A percentile compares a stretch with the other conserved stretches of the same genome.
Conservation (phyloP, 1,284 basidiomycete genomes). For the Tylopilus sp. region DNA sequence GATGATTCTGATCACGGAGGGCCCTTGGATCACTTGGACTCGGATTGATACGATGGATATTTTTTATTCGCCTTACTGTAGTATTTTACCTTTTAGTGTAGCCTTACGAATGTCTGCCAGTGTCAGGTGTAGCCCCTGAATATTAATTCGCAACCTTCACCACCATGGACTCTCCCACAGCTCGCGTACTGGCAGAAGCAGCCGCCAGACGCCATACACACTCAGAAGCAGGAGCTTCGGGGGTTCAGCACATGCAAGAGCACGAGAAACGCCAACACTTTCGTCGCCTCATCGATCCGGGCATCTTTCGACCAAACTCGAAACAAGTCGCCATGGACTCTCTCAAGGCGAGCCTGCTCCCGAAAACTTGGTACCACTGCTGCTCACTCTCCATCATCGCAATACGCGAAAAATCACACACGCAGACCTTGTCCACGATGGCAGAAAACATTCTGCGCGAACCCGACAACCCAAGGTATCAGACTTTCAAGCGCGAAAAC, state of each 20-base stretch:
- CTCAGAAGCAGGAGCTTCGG: conserved; percentile 29
- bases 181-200: conserved; percentile 41
- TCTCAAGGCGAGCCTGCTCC: conserved; percentile 48
- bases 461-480: conserved; percentile 66
- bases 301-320: conserved; percentile 71
- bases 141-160: background rate
- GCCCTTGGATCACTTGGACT: conserved; percentile 21
- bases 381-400: background rate
- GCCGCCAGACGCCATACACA: conserved; percentile 41
- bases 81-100: conserved; percentile 6
- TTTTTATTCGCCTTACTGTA: background rate
- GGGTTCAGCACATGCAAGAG: conserved; percentile 48
- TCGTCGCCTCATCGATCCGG: conserved; percentile 69
- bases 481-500: conserved; percentile 73
- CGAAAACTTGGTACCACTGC: too few relatives aligned
- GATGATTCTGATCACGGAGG: conserved; percentile 22
- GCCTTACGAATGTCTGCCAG: conserved; percentile 8
- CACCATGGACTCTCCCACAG: conserved; percentile 17
- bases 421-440: conserved; percentile 57
- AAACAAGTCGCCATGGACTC: conserved; percentile 55
- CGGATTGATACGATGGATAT: conserved; percentile 13
- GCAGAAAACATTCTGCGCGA: conserved; percentile 69
- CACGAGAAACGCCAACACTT: conserved; percentile 66
- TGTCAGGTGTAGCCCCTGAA: conserved; percentile 14
- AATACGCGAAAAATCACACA: too few relatives aligned